phyloP scores from a whole-genome alignment of 2,329 filamentous ascomycete genomes.

The Claviceps sp. region DNA sequence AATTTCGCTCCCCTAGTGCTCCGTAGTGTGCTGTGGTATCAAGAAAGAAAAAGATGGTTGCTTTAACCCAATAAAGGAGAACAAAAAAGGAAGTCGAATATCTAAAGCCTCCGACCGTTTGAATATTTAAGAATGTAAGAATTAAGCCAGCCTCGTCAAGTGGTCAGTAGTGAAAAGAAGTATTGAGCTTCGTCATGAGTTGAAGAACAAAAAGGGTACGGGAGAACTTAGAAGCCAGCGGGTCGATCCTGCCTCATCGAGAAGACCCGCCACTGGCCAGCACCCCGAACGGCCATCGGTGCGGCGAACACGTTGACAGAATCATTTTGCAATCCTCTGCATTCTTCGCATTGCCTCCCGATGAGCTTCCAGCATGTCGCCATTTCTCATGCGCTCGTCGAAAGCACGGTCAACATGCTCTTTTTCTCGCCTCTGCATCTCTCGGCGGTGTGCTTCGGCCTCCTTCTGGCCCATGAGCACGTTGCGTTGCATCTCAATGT shows the following conservation, averaged over 20 bases:
- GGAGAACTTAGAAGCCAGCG: neutral
- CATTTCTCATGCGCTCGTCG: slow-evolving; percentile 63
- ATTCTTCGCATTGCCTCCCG: slow-evolving; percentile 67
- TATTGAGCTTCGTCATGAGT: neutral
- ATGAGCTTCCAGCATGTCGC: slow-evolving; percentile 63
- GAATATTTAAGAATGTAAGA: too few relatives aligned
- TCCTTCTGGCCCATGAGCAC: slow-evolving; percentile 48
- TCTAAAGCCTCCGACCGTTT: too few relatives aligned
- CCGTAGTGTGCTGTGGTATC: neutral
- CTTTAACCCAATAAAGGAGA: neutral
- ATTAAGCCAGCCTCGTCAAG: too few relatives aligned
- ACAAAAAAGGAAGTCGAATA: too few relatives aligned
- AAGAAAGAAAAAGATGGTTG: neutral
- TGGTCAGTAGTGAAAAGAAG: neutral
- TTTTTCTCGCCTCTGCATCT: slow-evolving; percentile 43
- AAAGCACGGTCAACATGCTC: slow-evolving; percentile 49
- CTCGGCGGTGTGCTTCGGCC: slow-evolving; percentile 45
- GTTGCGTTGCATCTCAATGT: slow-evolving; percentile 40
- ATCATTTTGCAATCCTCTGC: slow-evolving; percentile 33
- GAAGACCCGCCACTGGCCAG: neutral
- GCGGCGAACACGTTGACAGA: neutral
- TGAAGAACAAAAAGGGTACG: neutral
- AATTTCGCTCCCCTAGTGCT: neutral
- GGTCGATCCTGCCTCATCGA: neutral
- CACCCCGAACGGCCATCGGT: neutral